These are phyloP conservation scores for Suillus discolor DNA, from an alignment of 768 basidiomycete species.

Conservation along the genomic window DNA sequence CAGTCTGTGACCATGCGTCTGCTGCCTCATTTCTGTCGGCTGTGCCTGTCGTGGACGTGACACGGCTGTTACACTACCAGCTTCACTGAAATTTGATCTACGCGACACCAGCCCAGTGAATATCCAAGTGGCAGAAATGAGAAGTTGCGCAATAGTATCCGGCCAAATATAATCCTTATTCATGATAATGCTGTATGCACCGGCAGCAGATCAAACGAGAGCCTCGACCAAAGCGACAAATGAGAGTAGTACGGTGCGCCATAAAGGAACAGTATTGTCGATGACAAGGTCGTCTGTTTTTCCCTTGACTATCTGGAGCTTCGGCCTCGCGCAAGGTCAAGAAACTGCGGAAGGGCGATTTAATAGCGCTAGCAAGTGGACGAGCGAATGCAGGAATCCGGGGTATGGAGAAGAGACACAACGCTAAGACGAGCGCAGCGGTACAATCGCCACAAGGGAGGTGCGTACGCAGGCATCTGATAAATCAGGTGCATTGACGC, in stretches of 20 bases:
- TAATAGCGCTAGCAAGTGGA: slow-evolving; percentile 23
- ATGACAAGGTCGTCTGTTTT: neutral
- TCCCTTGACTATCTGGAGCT: slow-evolving; percentile 35
- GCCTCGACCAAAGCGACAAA: slow-evolving; percentile 58
- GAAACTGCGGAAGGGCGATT: slow-evolving; percentile 38
- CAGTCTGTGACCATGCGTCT: too few relatives aligned
- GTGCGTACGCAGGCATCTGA: slow-evolving; percentile 48
- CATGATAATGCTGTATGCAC: slow-evolving; percentile 54
- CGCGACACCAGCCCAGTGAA: slow-evolving; percentile 23
- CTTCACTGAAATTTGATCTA: too few relatives aligned
- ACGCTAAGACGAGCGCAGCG: slow-evolving; percentile 44
- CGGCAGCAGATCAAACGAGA: slow-evolving; percentile 59
- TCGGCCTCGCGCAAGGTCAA: slow-evolving; percentile 60
- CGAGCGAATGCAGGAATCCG: slow-evolving; percentile 25
- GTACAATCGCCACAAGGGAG: slow-evolving; percentile 51
- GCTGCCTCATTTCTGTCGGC: too few relatives aligned
- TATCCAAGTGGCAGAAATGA: slow-evolving; percentile 63
- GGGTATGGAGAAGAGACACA: slow-evolving; percentile 43
- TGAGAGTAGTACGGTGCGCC: slow-evolving; percentile 62
- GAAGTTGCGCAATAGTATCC: slow-evolving; percentile 43
- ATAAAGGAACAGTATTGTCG: slow-evolving; percentile 43
- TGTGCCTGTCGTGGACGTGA: too few relatives aligned
- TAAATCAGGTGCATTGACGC: slow-evolving; percentile 38
- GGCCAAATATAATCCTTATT: slow-evolving; percentile 35
- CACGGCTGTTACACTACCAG: too few relatives aligned